A percentile compares a stretch with the other conserved stretches of the same genome.
Evolutionary conservation across 1,139 yeast genomes (phyloP).

Genomic region (Blastobotrys elegans): DNA sequence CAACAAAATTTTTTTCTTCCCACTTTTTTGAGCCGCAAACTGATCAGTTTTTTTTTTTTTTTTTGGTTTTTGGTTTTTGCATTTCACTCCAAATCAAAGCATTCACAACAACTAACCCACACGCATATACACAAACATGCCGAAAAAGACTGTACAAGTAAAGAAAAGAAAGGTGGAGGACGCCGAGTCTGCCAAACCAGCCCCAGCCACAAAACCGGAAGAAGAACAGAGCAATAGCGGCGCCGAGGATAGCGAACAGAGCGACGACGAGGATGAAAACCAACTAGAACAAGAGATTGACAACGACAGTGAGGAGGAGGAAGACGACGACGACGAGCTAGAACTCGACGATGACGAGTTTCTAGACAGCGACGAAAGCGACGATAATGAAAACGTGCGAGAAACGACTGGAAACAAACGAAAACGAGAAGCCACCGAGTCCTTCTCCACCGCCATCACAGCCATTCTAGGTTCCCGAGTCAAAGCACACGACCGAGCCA

Average conservation of each 20-base stretch:
- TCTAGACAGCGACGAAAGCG: neutral
- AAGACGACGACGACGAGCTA: conserved; percentile 16
- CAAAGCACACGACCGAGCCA: conserved; percentile 81
- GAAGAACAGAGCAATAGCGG: neutral
- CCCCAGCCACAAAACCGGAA: neutral
- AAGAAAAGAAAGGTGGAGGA: conserved; percentile 11
- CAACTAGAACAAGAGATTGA: conserved; percentile 7
- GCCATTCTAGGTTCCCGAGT: conserved; percentile 82
- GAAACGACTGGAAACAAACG: conserved; percentile 30
- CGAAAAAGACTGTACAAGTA: conserved; percentile 4
- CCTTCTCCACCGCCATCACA: conserved; percentile 75
- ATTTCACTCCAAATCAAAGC: too few species aligned
- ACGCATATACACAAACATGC: neutral
- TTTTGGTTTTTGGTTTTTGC: neutral
- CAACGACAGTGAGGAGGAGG: conserved; percentile 20
- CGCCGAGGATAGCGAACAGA: neutral
- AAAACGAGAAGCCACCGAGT: conserved; percentile 36
- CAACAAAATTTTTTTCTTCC: neutral
- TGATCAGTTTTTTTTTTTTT: neutral
- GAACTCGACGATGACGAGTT: neutral
- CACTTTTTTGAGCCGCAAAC: neutral
- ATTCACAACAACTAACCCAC: neutral
- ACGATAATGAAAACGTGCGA: conserved; percentile 26
- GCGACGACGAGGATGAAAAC: conserved; percentile 12
- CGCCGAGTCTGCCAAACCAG: neutral